A percentile compares a stretch with the other conserved stretches of the same genome.
Evolutionary conservation across 331 rosid species (phyloP).

Genomic region (Quercus tomentella): DNA sequence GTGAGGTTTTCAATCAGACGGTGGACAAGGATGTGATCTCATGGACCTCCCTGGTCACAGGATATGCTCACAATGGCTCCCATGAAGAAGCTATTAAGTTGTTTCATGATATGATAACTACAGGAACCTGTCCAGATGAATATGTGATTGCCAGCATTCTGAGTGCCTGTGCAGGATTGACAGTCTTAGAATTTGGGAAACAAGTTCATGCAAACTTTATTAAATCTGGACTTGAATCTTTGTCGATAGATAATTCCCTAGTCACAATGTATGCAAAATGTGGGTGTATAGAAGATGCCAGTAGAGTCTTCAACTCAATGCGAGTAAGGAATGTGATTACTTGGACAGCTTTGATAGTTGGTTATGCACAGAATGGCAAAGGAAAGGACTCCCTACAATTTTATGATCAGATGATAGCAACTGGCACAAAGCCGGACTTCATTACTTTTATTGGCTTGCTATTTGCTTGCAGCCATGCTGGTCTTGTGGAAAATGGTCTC

Average conservation of each 20-base stretch:
- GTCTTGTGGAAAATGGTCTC: conserved; percentile 57
- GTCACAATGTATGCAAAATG: conserved; percentile 81
- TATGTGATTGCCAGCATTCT: conserved; percentile 55
- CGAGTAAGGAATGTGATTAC: conserved; percentile 49
- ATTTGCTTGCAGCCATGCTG: conserved; percentile 91
- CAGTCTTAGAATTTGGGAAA: conserved; percentile 69
- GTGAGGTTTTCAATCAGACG: conserved; percentile 48
- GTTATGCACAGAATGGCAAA: conserved; percentile 79
- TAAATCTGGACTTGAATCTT: conserved; percentile 51
- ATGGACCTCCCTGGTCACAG: conserved; percentile 83
- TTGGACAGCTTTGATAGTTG: conserved; percentile 83
- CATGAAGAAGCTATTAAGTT: conserved; percentile 51
- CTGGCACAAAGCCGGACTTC: conserved; percentile 65
- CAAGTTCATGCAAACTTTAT: conserved; percentile 65
- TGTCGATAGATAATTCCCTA: conserved; percentile 67
- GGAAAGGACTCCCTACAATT: conserved; percentile 64
- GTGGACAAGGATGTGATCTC: conserved; percentile 72
- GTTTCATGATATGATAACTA: conserved; percentile 67
- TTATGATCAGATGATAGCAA: conserved; percentile 59
- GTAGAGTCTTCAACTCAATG: conserved; percentile 54
- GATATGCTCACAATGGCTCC: conserved; percentile 61
- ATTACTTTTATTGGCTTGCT: conserved; percentile 76
- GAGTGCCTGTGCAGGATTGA: conserved; percentile 71
- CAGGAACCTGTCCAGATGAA: conserved; percentile 58
- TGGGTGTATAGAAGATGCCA: conserved; percentile 72